phyloP scores from a whole-genome alignment of 257 asterid genomes.

The Primulina eburnea region DNA sequence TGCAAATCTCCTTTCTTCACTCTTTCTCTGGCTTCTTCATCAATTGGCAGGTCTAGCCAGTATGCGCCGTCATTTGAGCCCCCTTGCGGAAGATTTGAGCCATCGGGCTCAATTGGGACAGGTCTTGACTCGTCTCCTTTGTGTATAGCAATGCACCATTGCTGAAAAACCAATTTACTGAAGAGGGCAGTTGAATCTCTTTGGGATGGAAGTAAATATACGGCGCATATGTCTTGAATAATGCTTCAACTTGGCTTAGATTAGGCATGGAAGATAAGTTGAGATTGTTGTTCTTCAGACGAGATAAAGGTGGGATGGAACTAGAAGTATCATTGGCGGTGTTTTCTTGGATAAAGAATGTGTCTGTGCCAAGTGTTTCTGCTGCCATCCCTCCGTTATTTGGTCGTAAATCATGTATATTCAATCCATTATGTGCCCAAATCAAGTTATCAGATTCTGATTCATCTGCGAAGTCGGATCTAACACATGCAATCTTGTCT shows the following conservation, averaged over 20 bases:
- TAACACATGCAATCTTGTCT: slow-evolving; percentile 62
- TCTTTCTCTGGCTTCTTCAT: slow-evolving; percentile 26
- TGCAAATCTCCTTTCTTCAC: slow-evolving; percentile 55
- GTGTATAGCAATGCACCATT: slow-evolving; percentile 56
- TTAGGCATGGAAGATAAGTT: slow-evolving; percentile 48
- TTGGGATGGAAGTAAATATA: slow-evolving; percentile 63
- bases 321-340: slow-evolving; percentile 5
- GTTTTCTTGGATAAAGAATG: slow-evolving; percentile 35
- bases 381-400: slow-evolving; percentile 48
- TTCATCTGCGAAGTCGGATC: slow-evolving; percentile 60
- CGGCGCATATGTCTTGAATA: slow-evolving; percentile 60
- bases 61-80: slow-evolving; percentile 64
- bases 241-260: slow-evolving; percentile 40
- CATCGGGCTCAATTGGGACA: slow-evolving; percentile 36
- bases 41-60: slow-evolving; percentile 75
- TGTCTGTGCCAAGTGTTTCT: slow-evolving; percentile 43
- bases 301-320: slow-evolving; percentile 34
- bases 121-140: slow-evolving; percentile 58
- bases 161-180: slow-evolving; percentile 75
- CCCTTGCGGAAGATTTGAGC: slow-evolving; percentile 78
- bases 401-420: slow-evolving; percentile 51
- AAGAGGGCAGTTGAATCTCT: slow-evolving; percentile 64
- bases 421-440: slow-evolving; percentile 52
- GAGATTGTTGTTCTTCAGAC: slow-evolving; percentile 58
- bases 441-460: slow-evolving; percentile 50